A percentile compares a stretch with the other conserved stretches of the same genome.
phyloP scores from a whole-genome alignment of 129 eudicot species.

The Pulicaria dysenterica region DNA sequence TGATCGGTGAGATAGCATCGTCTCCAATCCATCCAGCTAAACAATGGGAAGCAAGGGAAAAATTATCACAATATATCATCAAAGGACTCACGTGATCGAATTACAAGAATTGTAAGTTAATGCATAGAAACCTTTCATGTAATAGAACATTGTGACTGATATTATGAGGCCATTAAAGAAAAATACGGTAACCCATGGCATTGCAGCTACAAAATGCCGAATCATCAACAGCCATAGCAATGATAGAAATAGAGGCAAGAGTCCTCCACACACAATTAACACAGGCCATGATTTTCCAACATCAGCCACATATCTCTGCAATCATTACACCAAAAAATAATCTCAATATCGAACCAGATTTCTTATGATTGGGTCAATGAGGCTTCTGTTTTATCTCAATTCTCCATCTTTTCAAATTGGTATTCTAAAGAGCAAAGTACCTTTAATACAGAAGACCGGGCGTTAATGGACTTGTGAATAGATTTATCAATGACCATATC shows the following conservation, averaged over 20 bases:
- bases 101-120: slow-evolving; percentile 6
- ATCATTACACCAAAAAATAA: slow-evolving; percentile 22
- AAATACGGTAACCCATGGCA: slow-evolving; percentile 94
- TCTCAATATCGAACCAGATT: slow-evolving; percentile 9
- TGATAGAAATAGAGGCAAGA: slow-evolving; percentile 80
- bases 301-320: slow-evolving; percentile 97
- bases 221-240: slow-evolving; percentile 89
- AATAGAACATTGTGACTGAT: slow-evolving; percentile 88
- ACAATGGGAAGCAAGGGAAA: slow-evolving; percentile 3
- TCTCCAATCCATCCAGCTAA: slow-evolving; percentile 99
- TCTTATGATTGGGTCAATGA: background rate
- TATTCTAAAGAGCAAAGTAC: slow-evolving; percentile 32
- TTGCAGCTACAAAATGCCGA: slow-evolving; percentile 86
- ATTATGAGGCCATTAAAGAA: slow-evolving; percentile 72
- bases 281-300: slow-evolving; percentile 96
- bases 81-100: slow-evolving; percentile 11
- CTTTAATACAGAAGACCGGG: slow-evolving; percentile 86
- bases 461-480: slow-evolving; percentile 68
- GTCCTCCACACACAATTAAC: slow-evolving; percentile 92
- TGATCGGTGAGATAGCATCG: slow-evolving; percentile 86
- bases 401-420: too few species aligned
- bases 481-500: slow-evolving; percentile 77
- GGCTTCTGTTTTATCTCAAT: background rate
- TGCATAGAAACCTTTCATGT: slow-evolving; percentile 67
- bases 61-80: background rate